These are phyloP conservation scores for Stemphylium lycopersici DNA, from an alignment of 2,329 filamentous ascomycete species.

Conservation along the genomic window DNA sequence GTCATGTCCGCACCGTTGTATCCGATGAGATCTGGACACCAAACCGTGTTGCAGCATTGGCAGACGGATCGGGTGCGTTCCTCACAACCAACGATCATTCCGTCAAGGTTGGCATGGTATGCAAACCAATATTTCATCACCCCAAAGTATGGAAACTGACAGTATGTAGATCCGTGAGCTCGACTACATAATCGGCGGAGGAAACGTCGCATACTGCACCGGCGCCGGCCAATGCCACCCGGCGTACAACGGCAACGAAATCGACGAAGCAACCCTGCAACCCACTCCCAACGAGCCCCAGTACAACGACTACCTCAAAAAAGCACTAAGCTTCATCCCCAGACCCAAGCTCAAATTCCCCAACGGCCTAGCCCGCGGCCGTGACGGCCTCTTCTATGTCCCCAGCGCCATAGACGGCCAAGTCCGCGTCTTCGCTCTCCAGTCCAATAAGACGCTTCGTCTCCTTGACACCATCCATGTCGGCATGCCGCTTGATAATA, in stretches of 20 bases:
- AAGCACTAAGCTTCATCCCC: conserved; percentile 10
- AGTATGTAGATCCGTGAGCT: conserved; percentile 19
- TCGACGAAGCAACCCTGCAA: not conserved
- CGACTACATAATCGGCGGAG: conserved; percentile 36
- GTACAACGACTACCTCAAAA: conserved; percentile 11
- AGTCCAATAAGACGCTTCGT: conserved; percentile 21
- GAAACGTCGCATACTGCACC: conserved; percentile 35
- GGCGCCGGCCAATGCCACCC: conserved; percentile 23
- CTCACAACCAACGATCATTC: conserved; percentile 38
- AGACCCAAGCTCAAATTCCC: conserved; percentile 37
- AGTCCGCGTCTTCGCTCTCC: conserved; percentile 29
- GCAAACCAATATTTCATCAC: not conserved
- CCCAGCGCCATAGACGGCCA: conserved; percentile 34
- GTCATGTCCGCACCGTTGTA: conserved; percentile 28
- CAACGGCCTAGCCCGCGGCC: conserved; percentile 33
- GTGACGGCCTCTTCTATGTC: conserved; percentile 35
- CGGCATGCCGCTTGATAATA: conserved; percentile 37
- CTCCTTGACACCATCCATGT: conserved; percentile 31
- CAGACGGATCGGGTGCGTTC: conserved; percentile 27
- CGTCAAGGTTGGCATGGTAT: conserved; percentile 31
- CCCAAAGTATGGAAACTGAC: not conserved
- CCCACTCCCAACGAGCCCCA: not conserved
- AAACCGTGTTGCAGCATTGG: conserved; percentile 33
- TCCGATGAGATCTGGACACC: conserved; percentile 28
- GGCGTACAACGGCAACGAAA: conserved; percentile 18